A percentile compares a stretch with the other conserved stretches of the same genome.
Evolutionary conservation across 2,329 filamentous ascomycete genomes (phyloP).

Genomic region (Tolypocladium ovalisporum): DNA sequence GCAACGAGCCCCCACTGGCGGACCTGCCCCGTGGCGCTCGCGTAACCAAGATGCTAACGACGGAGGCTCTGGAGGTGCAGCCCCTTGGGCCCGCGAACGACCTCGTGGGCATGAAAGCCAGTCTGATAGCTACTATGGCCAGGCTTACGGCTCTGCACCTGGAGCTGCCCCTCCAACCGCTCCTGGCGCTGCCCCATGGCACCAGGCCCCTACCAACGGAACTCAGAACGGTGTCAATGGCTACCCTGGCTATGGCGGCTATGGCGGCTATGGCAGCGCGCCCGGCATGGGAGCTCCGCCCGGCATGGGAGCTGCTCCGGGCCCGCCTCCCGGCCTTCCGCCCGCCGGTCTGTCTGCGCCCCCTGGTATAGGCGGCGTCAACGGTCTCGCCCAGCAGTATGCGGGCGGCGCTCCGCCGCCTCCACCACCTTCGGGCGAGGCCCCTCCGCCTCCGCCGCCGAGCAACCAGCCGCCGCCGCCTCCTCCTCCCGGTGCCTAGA

Average conservation of each 20-base stretch:
- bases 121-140: constrained; percentile 13
- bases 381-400: constrained; percentile 58
- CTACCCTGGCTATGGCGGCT: constrained; percentile 42
- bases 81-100: constrained; percentile 54
- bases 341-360: constrained; percentile 38
- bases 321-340: constrained; percentile 31
- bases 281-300: constrained; percentile 9
- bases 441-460: constrained; percentile 53
- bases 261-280: constrained; percentile 33
- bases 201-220: constrained; percentile 32
- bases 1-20: constrained; percentile 77
- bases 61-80: constrained; percentile 34
- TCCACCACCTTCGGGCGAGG: constrained; percentile 43
- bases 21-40: constrained; percentile 68
- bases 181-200: constrained; percentile 35
- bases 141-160: constrained; percentile 4
- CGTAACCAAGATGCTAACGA: constrained; percentile 41
- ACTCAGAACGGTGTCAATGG: constrained; percentile 32
- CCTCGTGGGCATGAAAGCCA: constrained; percentile 33
- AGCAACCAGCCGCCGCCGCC: constrained; percentile 53
- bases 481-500: constrained; percentile 43
- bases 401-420: constrained; percentile 43
- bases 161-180: constrained; percentile 9
- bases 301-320: constrained; percentile 29
- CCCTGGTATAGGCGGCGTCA: constrained; percentile 47